Evolutionary conservation across 2,329 filamentous ascomycete species (phyloP).

Genomic region (Elsinoe australis): DNA sequence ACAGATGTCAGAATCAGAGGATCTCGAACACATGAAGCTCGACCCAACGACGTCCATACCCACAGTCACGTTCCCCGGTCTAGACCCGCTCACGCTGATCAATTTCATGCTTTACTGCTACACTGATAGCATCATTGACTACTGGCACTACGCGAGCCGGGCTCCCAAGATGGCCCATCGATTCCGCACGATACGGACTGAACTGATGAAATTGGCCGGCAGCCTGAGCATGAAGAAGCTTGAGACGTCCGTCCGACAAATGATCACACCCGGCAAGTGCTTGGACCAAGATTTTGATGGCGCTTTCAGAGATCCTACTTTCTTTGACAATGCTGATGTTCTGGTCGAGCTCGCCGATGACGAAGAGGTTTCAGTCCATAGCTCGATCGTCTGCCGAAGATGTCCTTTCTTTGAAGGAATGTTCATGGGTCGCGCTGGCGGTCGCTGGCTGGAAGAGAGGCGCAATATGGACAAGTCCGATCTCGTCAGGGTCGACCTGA

Average conservation of each 20-base stretch:
- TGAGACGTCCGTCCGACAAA: slow-evolving; percentile 69
- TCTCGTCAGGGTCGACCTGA: slow-evolving; percentile 66
- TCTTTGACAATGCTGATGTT: slow-evolving; percentile 73
- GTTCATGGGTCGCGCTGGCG: slow-evolving; percentile 79
- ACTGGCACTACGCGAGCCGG: slow-evolving; percentile 72
- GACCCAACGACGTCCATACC: slow-evolving; percentile 48
- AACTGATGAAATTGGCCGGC: slow-evolving; percentile 79
- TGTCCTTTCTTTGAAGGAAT: slow-evolving; percentile 90
- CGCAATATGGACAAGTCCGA: slow-evolving; percentile 45
- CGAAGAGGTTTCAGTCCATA: slow-evolving; percentile 64
- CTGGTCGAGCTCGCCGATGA: slow-evolving; percentile 68
- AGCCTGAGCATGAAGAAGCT: slow-evolving; percentile 62
- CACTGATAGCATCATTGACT: slow-evolving; percentile 68
- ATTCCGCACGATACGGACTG: slow-evolving; percentile 71
- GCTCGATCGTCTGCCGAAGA: slow-evolving; percentile 67
- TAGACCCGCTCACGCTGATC: slow-evolving; percentile 71
- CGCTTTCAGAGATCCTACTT: slow-evolving; percentile 60
- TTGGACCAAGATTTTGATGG: slow-evolving; percentile 62
- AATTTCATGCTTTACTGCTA: slow-evolving; percentile 77
- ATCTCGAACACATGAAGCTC: slow-evolving; percentile 29
- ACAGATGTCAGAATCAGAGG: slow-evolving; percentile 49
- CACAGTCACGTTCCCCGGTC: slow-evolving; percentile 57
- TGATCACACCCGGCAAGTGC: slow-evolving; percentile 56
- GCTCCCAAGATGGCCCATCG: slow-evolving; percentile 58
- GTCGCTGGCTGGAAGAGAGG: slow-evolving; percentile 71